Evolutionary conservation across 1,139 yeast species (phyloP), one percentile per base, ranked within the genome.

Genomic region (Taphrina betulina): DNA sequence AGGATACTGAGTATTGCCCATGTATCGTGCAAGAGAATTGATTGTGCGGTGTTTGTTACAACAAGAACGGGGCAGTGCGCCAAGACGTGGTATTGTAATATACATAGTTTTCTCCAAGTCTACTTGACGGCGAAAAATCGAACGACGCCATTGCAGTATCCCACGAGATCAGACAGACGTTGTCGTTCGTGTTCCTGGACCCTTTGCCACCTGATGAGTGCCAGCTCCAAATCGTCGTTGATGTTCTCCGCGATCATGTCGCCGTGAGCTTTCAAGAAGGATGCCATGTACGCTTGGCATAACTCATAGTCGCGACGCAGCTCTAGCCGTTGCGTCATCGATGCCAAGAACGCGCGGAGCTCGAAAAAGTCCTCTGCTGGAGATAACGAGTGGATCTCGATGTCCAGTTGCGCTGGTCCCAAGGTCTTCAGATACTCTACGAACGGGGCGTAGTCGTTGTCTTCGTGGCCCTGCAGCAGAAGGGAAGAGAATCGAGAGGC

Each of bases 141-240:
- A 40, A 87, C 73, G 8, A 90, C 90, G 60, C 96, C 94, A 1
- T 94, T 76, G 68, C 96, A 87, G 70, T 83, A 89, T 67, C 89
- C 86, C 26, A 82, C 80, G 60, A 87, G 71, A 29, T 78, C 79
- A 63, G 88, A 95, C 65, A 92, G 69, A 28, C 76, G 74, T 10
- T 73, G 73, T 38, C 76, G 74, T 55, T 75, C 77, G 0, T 61
- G 63, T 20, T 66, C 63, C 62, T 81, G 83, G 20, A 66, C 71
- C 1, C 61, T 63, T 53, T 74, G 72, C 86, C 87, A 83, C 8
- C 65, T 63, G 12, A 71, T 71, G 48, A 88, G 69, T 0, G 80
- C 77, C 1, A 66, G 68, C 17, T 51, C 45, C 8, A 69, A 56
- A 36, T 36, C 53, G 2, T 64, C 68, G 1, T 71, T 70, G 40